phyloP scores from a whole-genome alignment of 2,329 filamentous ascomycete species.

The Ceratocystiopsis sp. region DNA sequence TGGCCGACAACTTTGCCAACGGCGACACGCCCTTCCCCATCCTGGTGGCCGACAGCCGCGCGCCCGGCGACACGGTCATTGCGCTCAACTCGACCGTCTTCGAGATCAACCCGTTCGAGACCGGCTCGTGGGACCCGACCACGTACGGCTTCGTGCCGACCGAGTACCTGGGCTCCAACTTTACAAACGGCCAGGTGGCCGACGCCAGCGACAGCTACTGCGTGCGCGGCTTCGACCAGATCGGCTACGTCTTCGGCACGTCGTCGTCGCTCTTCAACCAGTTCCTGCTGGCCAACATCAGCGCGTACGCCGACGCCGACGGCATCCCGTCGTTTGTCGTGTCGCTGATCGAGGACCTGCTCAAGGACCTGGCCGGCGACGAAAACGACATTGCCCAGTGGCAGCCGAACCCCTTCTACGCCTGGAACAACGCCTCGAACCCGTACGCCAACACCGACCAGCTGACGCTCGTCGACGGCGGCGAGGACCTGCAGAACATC shows the following conservation, averaged over 20 bases:
- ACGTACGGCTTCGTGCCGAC: slow-evolving; percentile 43
- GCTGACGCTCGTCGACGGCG: slow-evolving; percentile 33
- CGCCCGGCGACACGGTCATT: slow-evolving; percentile 25
- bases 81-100: slow-evolving; percentile 42
- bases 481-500: slow-evolving; percentile 30
- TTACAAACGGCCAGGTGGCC: slow-evolving; percentile 36
- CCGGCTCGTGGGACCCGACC: slow-evolving; percentile 45
- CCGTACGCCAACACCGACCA: slow-evolving; percentile 18
- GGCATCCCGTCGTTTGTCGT: slow-evolving; percentile 32
- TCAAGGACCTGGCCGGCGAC: slow-evolving; percentile 35
- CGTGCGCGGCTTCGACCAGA: slow-evolving; percentile 66
- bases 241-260: slow-evolving; percentile 72
- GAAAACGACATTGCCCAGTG: slow-evolving; percentile 33
- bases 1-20: slow-evolving; percentile 23
- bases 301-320: slow-evolving; percentile 12
- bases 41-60: slow-evolving; percentile 30
- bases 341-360: slow-evolving; percentile 30
- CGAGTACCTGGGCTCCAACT: slow-evolving; percentile 41
- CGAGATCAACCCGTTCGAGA: slow-evolving; percentile 50
- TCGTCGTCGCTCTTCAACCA: slow-evolving; percentile 74
- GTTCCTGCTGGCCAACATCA: slow-evolving; percentile 49
- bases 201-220: slow-evolving; percentile 39
- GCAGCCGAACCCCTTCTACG: slow-evolving; percentile 41
- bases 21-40: slow-evolving; percentile 31
- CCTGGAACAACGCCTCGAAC: slow-evolving; percentile 27